Conservation (phyloP, 1,284 basidiomycete genomes). For the Trichosporon coremiiforme region DNA sequence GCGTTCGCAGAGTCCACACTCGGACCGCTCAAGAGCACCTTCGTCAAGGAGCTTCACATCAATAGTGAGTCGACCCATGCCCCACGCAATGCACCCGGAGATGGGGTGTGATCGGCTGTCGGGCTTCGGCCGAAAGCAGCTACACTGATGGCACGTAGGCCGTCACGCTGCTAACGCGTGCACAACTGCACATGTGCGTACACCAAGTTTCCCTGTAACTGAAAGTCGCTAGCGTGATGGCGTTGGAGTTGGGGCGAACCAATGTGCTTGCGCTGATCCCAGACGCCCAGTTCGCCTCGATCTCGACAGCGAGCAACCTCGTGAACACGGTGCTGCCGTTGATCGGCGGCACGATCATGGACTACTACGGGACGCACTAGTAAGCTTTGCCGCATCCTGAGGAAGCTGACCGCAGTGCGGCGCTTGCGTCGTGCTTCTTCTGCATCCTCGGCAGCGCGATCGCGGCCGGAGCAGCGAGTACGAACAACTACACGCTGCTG, state of each 20-base stretch:
- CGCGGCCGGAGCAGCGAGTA: conserved; percentile 36
- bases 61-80: conserved; percentile 36
- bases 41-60: conserved; percentile 48
- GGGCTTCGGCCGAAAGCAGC: conserved; percentile 7
- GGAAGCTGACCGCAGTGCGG: conserved; percentile 28
- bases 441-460: conserved; percentile 45
- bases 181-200: not conserved
- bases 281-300: conserved; percentile 55
- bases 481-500: conserved; percentile 38
- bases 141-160: not conserved
- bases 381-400: not conserved
- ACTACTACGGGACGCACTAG: conserved; percentile 54
- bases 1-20: conserved; percentile 42
- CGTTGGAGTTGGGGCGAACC: not conserved
- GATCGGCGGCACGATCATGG: conserved; percentile 57
- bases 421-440: conserved; percentile 25
- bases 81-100: not conserved
- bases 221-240: not conserved
- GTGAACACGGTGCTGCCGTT: conserved; percentile 58
- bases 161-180: conserved; percentile 1
- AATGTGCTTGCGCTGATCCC: not conserved
- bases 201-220: not conserved
- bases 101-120: not conserved
- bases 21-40: conserved; percentile 54
- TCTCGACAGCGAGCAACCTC: conserved; percentile 52